Percentiles rank a stretch among this genome's conserved stretches.
phyloP scores from a whole-genome alignment of 2,329 filamentous ascomycete genomes.

The Arachnomyces sp. region DNA sequence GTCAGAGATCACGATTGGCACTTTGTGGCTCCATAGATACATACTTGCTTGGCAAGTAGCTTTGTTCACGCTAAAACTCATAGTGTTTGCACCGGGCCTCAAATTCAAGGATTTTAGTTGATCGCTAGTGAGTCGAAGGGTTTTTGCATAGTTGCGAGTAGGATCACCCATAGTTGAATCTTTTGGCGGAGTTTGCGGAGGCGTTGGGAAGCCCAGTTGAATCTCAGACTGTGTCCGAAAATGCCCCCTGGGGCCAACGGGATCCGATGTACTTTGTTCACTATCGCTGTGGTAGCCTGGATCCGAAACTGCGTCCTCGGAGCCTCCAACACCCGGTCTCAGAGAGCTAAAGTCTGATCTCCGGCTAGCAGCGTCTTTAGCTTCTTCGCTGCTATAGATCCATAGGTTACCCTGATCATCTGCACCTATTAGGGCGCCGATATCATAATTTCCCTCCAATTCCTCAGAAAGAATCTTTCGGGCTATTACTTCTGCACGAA shows the following conservation, averaged over 20 bases:
- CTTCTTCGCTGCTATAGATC: constrained; percentile 98
- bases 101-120: constrained; percentile 82
- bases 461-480: constrained; percentile 89
- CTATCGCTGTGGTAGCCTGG: constrained; percentile 94
- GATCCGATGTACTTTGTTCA: constrained; percentile 55
- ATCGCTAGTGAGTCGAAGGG: constrained; percentile 85
- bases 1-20: constrained; percentile 93
- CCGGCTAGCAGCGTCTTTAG: constrained; percentile 79
- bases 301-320: constrained; percentile 79
- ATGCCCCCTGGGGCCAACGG: constrained; percentile 44
- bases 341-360: constrained; percentile 47
- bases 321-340: constrained; percentile 44
- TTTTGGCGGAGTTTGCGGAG: constrained; percentile 46
- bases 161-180: constrained; percentile 53
- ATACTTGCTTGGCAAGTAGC: constrained; percentile 88
- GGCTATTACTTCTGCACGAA: constrained; percentile 87
- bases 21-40: constrained; percentile 87
- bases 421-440: constrained; percentile 87
- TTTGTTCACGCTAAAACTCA: constrained; percentile 94
- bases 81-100: constrained; percentile 77
- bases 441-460: constrained; percentile 89
- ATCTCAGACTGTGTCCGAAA: constrained; percentile 58
- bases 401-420: constrained; percentile 96
- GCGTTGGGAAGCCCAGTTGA: constrained; percentile 59
- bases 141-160: constrained; percentile 91